These are phyloP conservation scores for Stromatinia cepivora DNA, from an alignment of 2,329 filamentous ascomycete species.

Conservation along the genomic window DNA sequence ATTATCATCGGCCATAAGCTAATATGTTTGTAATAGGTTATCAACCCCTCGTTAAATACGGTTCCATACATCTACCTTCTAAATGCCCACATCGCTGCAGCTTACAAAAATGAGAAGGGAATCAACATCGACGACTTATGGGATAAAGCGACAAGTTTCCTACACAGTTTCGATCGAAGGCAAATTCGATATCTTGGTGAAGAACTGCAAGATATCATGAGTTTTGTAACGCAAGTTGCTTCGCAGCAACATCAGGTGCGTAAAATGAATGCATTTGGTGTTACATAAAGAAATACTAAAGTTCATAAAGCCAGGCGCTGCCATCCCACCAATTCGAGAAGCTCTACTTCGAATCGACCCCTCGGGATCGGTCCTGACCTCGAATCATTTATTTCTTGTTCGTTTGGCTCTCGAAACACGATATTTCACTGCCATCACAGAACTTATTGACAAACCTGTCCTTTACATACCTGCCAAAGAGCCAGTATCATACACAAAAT, in stretches of 20 bases:
- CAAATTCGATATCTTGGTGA: conserved; percentile 56
- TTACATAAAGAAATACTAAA: conserved; percentile 24
- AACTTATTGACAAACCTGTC: conserved; percentile 64
- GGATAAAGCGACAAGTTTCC: conserved; percentile 47
- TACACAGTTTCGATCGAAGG: conserved; percentile 50
- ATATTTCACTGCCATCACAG: conserved; percentile 55
- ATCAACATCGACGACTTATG: conserved; percentile 45
- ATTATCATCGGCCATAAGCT: neutral
- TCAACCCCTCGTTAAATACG: conserved; percentile 57
- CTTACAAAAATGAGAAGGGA: conserved; percentile 40
- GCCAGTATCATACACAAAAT: conserved; percentile 39
- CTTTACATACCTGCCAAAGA: conserved; percentile 61
- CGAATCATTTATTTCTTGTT: conserved; percentile 58
- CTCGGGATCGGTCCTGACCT: conserved; percentile 64
- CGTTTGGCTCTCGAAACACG: conserved; percentile 57
- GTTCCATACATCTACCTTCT: conserved; percentile 60
- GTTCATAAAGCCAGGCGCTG: conserved; percentile 30
- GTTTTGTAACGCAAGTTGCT: conserved; percentile 39
- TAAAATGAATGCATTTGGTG: neutral
- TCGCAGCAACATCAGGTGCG: conserved; percentile 32
- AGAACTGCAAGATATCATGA: conserved; percentile 49
- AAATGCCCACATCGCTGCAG: conserved; percentile 47
- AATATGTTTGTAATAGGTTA: conserved; percentile 32
- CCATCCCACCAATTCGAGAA: conserved; percentile 36
- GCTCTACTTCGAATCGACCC: conserved; percentile 69